Conservation (phyloP, 345 rosid genomes). For the Lumnitzera littorea region DNA sequence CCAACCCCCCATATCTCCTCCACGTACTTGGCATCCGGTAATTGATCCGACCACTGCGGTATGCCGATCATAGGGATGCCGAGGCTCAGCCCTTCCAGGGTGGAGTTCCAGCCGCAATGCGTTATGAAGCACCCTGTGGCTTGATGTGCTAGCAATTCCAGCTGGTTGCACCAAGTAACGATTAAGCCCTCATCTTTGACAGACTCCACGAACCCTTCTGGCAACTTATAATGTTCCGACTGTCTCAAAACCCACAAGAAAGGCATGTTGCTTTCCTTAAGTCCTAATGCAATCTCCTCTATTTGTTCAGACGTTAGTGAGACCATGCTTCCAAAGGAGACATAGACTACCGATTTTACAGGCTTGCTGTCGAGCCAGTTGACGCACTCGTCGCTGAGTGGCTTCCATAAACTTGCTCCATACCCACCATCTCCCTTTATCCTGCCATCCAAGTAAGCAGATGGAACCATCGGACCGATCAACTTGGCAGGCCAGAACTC, state of each 20-base stretch:
- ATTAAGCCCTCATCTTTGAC: slow-evolving; percentile 35
- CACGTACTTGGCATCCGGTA: slow-evolving; percentile 50
- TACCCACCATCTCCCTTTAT: slow-evolving; percentile 47
- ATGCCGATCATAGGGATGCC: slow-evolving; percentile 64
- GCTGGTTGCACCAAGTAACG: slow-evolving; percentile 63
- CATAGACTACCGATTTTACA: slow-evolving; percentile 36
- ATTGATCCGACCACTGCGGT: slow-evolving; percentile 67
- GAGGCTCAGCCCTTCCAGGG: slow-evolving; percentile 57
- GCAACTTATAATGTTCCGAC: slow-evolving; percentile 39
- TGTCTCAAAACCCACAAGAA: slow-evolving; percentile 68
- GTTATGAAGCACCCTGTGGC: slow-evolving; percentile 58
- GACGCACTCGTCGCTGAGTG: slow-evolving; percentile 44
- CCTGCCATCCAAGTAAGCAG: slow-evolving; percentile 38
- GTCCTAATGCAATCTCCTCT: slow-evolving; percentile 38
- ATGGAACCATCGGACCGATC: slow-evolving; percentile 77
- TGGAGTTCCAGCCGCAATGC: slow-evolving; percentile 78
- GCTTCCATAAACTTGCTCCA: slow-evolving; percentile 68
- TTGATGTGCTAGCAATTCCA: slow-evolving; percentile 44
- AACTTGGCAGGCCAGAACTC: slow-evolving; percentile 50
- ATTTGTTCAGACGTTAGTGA: slow-evolving; percentile 34
- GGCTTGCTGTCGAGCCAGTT: slow-evolving; percentile 53
- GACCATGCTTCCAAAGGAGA: slow-evolving; percentile 74
- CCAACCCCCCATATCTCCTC: slow-evolving; percentile 66
- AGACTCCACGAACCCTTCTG: slow-evolving; percentile 37
- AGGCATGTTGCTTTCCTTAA: slow-evolving; percentile 36